phyloP scores from a whole-genome alignment of 2,329 filamentous ascomycete genomes.

The Phialophora macrospora region DNA sequence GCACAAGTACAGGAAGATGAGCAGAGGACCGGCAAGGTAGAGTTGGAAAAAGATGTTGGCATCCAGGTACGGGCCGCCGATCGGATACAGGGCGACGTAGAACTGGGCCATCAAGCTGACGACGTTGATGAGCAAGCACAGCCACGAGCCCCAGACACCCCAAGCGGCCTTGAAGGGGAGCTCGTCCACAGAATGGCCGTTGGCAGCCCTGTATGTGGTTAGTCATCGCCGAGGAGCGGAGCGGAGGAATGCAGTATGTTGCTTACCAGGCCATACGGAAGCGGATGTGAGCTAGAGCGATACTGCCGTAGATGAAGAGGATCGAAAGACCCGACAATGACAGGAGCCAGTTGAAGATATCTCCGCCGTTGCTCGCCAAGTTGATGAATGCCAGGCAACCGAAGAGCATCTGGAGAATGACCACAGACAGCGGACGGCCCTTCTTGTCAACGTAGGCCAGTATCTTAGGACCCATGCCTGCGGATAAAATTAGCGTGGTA shows the following conservation, averaged over 20 bases:
- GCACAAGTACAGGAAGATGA: conserved; percentile 36
- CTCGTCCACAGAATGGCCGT: conserved; percentile 72
- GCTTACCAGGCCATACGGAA: conserved; percentile 75
- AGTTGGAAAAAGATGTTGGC: conserved; percentile 38
- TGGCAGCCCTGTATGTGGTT: conserved; percentile 46
- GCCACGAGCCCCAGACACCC: conserved; percentile 77
- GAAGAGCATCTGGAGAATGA: conserved; percentile 67
- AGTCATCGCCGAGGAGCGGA: conserved; percentile 13
- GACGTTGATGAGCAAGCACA: conserved; percentile 76
- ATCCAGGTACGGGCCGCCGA: conserved; percentile 50
- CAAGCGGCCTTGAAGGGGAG: conserved; percentile 81
- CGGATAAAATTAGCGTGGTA: conserved; percentile 15
- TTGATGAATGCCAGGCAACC: conserved; percentile 81
- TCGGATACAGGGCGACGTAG: conserved; percentile 82
- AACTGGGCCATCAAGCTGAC: conserved; percentile 82
- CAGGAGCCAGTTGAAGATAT: conserved; percentile 78
- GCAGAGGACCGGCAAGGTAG: conserved; percentile 38
- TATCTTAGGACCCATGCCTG: conserved; percentile 73
- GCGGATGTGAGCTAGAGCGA: conserved; percentile 70
- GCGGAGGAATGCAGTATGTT: conserved; percentile 12
- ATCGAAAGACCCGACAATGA: conserved; percentile 73
- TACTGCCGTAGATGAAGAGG: conserved; percentile 70
- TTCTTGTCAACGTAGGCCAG: conserved; percentile 81
- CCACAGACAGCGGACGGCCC: conserved; percentile 77
- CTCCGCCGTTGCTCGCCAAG: conserved; percentile 51